A percentile compares a stretch with the other conserved stretches of the same genome.
Conservation (phyloP, 179 eudicot genomes). For the Amaranthus tricolor region DNA sequence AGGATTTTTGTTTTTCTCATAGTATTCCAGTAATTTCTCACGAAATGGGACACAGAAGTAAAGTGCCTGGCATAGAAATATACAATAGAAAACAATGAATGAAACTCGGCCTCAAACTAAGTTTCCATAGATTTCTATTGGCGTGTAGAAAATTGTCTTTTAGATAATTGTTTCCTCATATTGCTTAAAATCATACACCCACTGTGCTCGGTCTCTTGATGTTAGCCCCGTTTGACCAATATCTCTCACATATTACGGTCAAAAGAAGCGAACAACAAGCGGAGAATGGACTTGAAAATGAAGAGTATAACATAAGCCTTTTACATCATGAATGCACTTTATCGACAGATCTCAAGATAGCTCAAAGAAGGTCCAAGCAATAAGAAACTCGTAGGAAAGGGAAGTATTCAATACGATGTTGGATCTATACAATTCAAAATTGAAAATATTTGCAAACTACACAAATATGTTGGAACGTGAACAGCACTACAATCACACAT, state of each 20-base stretch:
- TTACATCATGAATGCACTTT: background rate
- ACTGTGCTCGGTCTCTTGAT: too few species aligned
- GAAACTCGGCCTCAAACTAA: background rate
- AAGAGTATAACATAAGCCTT: background rate
- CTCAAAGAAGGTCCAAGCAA: background rate
- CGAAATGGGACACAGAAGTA: conserved; percentile 80
- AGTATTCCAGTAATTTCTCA: conserved; percentile 58
- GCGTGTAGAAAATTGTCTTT: background rate
- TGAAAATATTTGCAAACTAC: background rate
- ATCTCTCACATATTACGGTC: background rate
- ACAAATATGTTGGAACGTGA: background rate
- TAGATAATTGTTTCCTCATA: background rate
- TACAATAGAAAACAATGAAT: background rate
- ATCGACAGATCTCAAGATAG: background rate
- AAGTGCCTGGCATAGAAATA: conserved; percentile 52
- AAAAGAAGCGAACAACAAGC: background rate
- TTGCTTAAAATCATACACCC: too few species aligned
- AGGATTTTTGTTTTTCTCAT: conserved; percentile 52
- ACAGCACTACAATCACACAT: background rate
- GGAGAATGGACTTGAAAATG: too few species aligned
- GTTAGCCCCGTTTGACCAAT: too few species aligned
- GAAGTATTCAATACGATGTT: background rate
- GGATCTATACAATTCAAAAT: background rate
- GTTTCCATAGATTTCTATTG: background rate
- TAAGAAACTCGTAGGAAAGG: background rate